phyloP scores from a whole-genome alignment of 129 eudicot species.

The Lactuca saligna region DNA sequence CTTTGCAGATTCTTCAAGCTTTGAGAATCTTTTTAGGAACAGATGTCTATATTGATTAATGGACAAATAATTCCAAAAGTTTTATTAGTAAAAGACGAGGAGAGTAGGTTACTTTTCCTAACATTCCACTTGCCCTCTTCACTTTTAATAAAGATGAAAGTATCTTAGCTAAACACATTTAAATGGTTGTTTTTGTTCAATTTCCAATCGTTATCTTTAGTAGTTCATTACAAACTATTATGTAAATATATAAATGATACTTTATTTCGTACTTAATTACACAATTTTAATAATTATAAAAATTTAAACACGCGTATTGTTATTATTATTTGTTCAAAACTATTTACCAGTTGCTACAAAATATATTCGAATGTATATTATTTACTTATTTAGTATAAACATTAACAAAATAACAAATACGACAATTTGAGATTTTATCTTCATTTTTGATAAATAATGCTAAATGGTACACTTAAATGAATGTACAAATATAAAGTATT shows the following conservation, averaged over 20 bases:
- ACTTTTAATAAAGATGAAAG: not conserved
- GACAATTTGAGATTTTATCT: not conserved
- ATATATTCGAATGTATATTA: no score
- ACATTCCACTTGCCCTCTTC: constrained; percentile 18
- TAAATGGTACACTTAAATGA: no score
- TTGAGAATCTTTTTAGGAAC: not conserved
- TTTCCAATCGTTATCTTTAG: not conserved
- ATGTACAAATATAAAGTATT: no score
- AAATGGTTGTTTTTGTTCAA: not conserved
- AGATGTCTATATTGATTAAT: not conserved
- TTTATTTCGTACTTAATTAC: not conserved
- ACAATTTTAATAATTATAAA: not conserved
- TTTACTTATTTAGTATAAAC: no score
- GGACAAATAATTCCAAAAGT: not conserved
- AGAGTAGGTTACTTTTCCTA: constrained; percentile 21
- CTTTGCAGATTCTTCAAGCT: not conserved
- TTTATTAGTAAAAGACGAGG: constrained; percentile 15
- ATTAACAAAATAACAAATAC: no score
- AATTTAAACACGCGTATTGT: no score
- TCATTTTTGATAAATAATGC: no score
- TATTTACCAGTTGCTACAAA: no score
- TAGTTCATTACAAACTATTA: not conserved
- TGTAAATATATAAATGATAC: not conserved
- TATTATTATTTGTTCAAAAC: no score
- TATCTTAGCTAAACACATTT: constrained; percentile 15